These are phyloP conservation scores for Cardamine resedifolia DNA, from an alignment of 345 rosid genomes.

Conservation along the genomic window DNA sequence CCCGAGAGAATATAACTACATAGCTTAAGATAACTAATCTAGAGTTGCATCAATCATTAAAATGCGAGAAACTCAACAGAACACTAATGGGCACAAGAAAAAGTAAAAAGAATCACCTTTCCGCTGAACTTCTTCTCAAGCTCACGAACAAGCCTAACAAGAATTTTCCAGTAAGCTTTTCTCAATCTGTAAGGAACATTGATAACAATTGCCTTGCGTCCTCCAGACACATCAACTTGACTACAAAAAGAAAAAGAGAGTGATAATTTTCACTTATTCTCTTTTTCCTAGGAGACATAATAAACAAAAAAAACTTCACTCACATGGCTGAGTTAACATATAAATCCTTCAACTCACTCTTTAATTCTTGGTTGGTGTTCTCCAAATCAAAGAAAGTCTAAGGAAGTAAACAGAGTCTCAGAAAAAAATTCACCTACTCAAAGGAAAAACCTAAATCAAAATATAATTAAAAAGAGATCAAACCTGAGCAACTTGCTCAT, in stretches of 20 bases:
- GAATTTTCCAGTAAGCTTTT: slow-evolving; percentile 74
- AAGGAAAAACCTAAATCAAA: not conserved
- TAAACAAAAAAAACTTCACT: slow-evolving; percentile 23
- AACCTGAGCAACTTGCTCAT: slow-evolving; percentile 89
- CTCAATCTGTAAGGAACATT: slow-evolving; percentile 80
- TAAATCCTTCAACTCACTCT: slow-evolving; percentile 85
- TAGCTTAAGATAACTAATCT: not conserved
- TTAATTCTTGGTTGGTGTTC: slow-evolving; percentile 71
- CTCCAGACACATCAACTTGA: slow-evolving; percentile 78
- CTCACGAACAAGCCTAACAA: slow-evolving; percentile 82
- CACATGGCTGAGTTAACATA: slow-evolving; percentile 73
- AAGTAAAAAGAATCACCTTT: slow-evolving; percentile 46
- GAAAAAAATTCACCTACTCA: not conserved
- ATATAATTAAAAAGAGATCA: not conserved
- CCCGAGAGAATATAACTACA: not conserved
- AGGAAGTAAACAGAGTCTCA: not conserved
- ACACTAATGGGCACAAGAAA: not conserved
- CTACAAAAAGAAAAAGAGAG: slow-evolving; percentile 36
- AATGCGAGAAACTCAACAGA: not conserved
- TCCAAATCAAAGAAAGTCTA: slow-evolving; percentile 88
- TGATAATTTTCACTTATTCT: not conserved
- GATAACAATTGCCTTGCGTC: slow-evolving; percentile 71
- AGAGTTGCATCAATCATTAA: not conserved
- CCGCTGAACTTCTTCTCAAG: slow-evolving; percentile 91
- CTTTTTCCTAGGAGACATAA: not conserved